A percentile compares a stretch with the other conserved stretches of the same genome.
These are phyloP conservation scores for Setomelanomma holmii DNA, from an alignment of 2,329 filamentous ascomycete genomes.

Conservation along the genomic window DNA sequence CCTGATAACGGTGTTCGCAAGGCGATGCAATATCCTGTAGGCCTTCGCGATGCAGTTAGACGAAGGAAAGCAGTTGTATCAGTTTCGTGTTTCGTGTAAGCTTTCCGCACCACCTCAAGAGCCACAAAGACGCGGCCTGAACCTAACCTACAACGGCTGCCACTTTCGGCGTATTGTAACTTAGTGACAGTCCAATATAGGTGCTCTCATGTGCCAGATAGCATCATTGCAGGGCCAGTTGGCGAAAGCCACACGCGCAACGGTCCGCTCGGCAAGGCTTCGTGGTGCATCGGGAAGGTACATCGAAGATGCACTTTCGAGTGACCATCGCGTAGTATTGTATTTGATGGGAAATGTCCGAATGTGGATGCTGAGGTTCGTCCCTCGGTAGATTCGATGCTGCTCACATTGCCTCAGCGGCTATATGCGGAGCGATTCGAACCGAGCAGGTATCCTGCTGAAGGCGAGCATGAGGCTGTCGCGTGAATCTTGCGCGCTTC, in stretches of 20 bases:
- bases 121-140: no score
- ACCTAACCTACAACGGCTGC: no score
- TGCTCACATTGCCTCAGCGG: not conserved
- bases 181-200: slow-evolving; percentile 11
- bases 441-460: no score
- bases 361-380: not conserved
- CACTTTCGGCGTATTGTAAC: no score
- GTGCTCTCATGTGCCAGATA: slow-evolving; percentile 10
- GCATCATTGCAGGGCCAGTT: slow-evolving; percentile 19
- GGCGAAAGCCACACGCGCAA: slow-evolving; percentile 14
- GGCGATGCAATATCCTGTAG: not conserved
- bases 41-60: not conserved
- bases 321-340: not conserved
- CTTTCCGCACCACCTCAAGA: no score
- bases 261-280: not conserved
- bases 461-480: no score
- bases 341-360: not conserved
- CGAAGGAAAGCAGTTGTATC: no score
- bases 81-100: no score
- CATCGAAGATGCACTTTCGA: not conserved
- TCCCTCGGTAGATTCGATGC: not conserved
- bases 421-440: not conserved
- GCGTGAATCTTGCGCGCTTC: no score
- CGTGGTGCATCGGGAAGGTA: not conserved
- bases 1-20: slow-evolving; percentile 15